phyloP scores from a whole-genome alignment of 2,329 filamentous ascomycete species.

The Fusarium mangiferae region DNA sequence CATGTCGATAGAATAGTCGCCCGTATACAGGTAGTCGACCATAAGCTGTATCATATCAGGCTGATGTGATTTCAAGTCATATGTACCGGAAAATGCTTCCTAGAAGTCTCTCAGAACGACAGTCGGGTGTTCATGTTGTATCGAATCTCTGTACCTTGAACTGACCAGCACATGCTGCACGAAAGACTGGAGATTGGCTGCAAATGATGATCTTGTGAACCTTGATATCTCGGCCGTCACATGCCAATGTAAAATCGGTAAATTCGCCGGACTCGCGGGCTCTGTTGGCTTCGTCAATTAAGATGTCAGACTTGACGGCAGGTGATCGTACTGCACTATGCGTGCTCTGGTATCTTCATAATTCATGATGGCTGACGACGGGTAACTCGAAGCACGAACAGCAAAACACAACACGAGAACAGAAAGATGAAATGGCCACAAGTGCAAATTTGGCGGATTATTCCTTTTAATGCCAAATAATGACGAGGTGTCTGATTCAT shows the following conservation, averaged over 20 bases:
- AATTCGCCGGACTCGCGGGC: background rate
- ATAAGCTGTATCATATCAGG: slow-evolving; percentile 9
- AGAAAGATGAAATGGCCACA: accelerated
- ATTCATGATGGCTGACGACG: background rate
- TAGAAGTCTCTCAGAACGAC: background rate
- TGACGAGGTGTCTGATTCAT: slow-evolving; percentile 6
- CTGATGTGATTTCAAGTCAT: slow-evolving; percentile 5
- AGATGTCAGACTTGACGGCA: accelerated
- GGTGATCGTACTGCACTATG: background rate
- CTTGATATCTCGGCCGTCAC: background rate
- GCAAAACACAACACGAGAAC: background rate
- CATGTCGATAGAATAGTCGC: background rate
- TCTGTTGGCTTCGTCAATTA: background rate
- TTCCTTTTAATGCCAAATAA: background rate
- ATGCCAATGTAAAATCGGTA: background rate
- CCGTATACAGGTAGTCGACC: slow-evolving; percentile 32
- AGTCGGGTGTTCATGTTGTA: too few relatives aligned
- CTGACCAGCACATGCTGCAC: background rate
- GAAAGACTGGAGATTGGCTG: slow-evolving; percentile 12
- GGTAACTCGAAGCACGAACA: too few relatives aligned
- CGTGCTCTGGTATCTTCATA: background rate
- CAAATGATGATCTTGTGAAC: slow-evolving; percentile 15
- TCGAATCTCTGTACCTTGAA: slow-evolving; percentile 1
- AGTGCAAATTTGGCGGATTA: accelerated
- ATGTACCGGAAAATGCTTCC: slow-evolving; percentile 17